These are phyloP conservation scores for Galerina marginata DNA, from an alignment of 768 basidiomycete species.

Conservation along the genomic window DNA sequence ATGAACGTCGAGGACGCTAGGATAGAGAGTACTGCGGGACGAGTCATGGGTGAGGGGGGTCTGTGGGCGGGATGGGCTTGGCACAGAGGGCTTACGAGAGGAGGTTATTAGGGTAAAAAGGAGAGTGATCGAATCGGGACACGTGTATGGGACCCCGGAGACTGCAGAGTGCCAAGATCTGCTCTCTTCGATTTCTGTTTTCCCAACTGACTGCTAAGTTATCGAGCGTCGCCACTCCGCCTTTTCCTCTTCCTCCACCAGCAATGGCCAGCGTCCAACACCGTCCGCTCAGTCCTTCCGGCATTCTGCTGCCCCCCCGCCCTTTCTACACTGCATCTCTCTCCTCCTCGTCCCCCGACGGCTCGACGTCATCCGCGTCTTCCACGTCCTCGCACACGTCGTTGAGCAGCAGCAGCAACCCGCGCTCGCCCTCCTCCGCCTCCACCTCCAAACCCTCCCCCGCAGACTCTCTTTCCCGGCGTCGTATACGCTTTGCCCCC, in stretches of 20 bases:
- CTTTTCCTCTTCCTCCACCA: slow-evolving; percentile 3
- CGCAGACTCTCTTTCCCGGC: slow-evolving; percentile 11
- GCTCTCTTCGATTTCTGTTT: too few relatives aligned
- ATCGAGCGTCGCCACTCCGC: neutral
- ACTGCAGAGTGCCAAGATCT: slow-evolving; percentile 16
- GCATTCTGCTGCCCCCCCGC: slow-evolving; percentile 15
- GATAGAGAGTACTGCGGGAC: too few relatives aligned
- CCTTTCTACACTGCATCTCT: neutral
- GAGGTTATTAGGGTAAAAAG: neutral
- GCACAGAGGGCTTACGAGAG: neutral
- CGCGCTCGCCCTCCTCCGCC: slow-evolving; percentile 11
- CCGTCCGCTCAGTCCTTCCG: neutral
- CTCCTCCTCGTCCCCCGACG: slow-evolving; percentile 4
- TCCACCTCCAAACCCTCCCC: slow-evolving; percentile 11
- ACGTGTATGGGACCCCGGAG: slow-evolving; percentile 21
- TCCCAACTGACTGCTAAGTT: neutral
- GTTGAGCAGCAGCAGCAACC: neutral
- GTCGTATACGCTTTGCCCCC: slow-evolving; percentile 81
- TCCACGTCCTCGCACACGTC: too few relatives aligned
- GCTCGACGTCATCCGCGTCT: slow-evolving; percentile 16
- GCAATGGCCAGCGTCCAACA: slow-evolving; percentile 8
- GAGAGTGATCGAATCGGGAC: slow-evolving; percentile 5
- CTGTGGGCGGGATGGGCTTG: too few relatives aligned
- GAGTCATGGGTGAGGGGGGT: too few relatives aligned
- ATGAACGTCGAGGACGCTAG: too few relatives aligned